Base-by-base conservation (phyloP, 2,329 filamentous ascomycete species). In the Laburnicola sp. region DNA sequence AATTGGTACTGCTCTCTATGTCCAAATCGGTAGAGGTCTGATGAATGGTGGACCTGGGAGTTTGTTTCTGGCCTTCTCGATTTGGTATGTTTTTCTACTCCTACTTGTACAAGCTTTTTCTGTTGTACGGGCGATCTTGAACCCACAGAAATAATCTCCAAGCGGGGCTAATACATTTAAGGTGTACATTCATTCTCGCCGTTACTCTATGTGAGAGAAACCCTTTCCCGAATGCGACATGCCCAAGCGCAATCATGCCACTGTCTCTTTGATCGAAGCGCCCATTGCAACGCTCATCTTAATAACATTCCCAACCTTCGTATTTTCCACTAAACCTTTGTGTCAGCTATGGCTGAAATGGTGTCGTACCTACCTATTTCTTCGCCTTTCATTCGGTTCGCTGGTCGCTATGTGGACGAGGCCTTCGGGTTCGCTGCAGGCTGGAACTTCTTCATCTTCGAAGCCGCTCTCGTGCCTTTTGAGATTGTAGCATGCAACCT, bases 301-400 rank as follows among this genome's bases (percentile, higher is more conserved):
- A n/a, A n/a, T n/a, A n/a, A n/a, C n/a, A n/a, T n/a, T n/a, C n/a
- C n/a, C n/a, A n/a, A n/a, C n/a, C n/a, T n/a, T n/a, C n/a, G n/a
- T n/a, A 11, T 27, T 6, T 28, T 43, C 30, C 36, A 58, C 65
- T 66, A 62, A 69, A 54, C 31, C 30, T 9, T 27, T 25, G 38
- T 21, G 27, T 10, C 56, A 74, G 71, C 74, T 65, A 83, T 88
- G 75, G 85, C 86, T 9, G 88, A 91, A 68, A 89, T 91, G 86
- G 87, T 89, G 6, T 88, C 86, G 0, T 89, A 87, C 57, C 75
- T 89, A 2, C 88, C 88, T 6, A 88, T 91, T 47, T 89, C 86
- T 0, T 89, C 86, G 35, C 87, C 87, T 0, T 91, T 92, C 69
- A 88, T 91, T 65, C 84, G 86, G 25, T 89, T 91, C 62, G 88